Percentiles rank a stretch among this genome's conserved stretches.
Conservation (phyloP, 2,329 filamentous ascomycete genomes). For the Penicillium sp. region DNA sequence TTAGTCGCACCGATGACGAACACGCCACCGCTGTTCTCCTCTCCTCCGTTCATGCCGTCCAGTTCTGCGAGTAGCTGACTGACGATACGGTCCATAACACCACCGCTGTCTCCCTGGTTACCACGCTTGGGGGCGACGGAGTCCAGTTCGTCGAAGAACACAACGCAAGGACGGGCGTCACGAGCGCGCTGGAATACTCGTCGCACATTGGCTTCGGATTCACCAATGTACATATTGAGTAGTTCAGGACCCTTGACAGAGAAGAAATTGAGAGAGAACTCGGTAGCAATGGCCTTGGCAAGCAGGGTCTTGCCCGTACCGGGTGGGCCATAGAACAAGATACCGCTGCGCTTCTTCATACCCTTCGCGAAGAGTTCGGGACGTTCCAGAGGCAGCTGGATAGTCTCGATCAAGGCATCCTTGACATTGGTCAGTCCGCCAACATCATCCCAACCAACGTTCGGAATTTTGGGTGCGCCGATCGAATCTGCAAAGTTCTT, state of each 20-base stretch:
- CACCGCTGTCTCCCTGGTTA: constrained; percentile 94
- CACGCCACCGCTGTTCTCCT: constrained; percentile 73
- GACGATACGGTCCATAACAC: constrained; percentile 97
- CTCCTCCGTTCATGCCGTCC: constrained; percentile 94
- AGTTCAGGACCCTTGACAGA: constrained; percentile 98
- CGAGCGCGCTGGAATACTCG: constrained; percentile 99
- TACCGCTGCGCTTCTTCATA: constrained; percentile 98
- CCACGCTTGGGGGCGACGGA: constrained; percentile 95
- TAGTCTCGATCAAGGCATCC: constrained; percentile 94
- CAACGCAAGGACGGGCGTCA: constrained; percentile 93
- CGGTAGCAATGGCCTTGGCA: constrained; percentile 98
- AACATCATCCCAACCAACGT: constrained; percentile 94
- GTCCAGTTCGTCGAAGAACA: constrained; percentile 97
- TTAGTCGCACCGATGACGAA: constrained; percentile 98
- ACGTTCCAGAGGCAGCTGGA: constrained; percentile 83
- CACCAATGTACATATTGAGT: constrained; percentile 99
- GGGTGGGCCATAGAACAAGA: constrained; percentile 96
- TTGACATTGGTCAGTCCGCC: constrained; percentile 91
- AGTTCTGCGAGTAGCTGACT: constrained; percentile 91
- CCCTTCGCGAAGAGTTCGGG: constrained; percentile 94
- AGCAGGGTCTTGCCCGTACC: constrained; percentile 99
- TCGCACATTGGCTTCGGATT: constrained; percentile 98
- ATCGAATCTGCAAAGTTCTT: constrained; percentile 99
- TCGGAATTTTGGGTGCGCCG: constrained; percentile 95
- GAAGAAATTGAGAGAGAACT: constrained; percentile 99